Base-by-base conservation (phyloP, 495 filamentous ascomycete genomes). In the Symbiotaphrina buchneri region DNA sequence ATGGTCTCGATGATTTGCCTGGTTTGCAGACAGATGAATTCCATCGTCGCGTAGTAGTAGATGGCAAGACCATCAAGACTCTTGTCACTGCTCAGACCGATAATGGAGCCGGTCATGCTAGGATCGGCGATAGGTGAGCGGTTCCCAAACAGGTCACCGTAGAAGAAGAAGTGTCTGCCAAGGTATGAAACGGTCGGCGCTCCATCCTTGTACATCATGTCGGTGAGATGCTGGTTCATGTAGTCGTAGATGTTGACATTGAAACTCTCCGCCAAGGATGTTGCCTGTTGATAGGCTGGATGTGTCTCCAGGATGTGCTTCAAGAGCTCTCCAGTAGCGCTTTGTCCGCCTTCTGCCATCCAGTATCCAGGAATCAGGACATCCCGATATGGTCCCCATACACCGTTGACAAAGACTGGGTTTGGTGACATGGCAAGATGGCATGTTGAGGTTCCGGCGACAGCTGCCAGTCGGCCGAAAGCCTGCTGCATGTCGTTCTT, bases 131-230 rank as follows among this genome's bases (percentile, higher is more conserved):
- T 68, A 4, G 87, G 87, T 11, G 80, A 91, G 19, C 87, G 71
- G 51, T 97, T 97, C 24, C 87, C 87, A 63, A 87, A 94, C n/a
- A 93, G 66, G 44, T 97, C 87, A 32, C 87, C 87, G 45, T 95
- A 94, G 59, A 97, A 90, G 64, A 95, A 97, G 50, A 90, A 72
- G 49, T 95, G 85, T 5, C 87, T 75, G 10, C 63, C 80, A 0
- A 97, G 58, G 42, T 75, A 90, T n/a, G 73, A 69, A 21, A 94
- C 62, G 33, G 62, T 67, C 0, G 83, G 84, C 7, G 78, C 79
- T 1, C 63, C 51, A 25, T 53, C 55, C 33, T 68, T 67, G 33
- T 66, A 59, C 18, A 58, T 59, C 58, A 94, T 65, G 27, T 77
- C 69, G 33, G 68, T 67, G 10, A 97, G 68, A 40, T 92, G 82